Percentiles rank a stretch among this genome's conserved stretches.
Evolutionary conservation across 192 early-diverging fungal species (phyloP).

Genomic region (Coemansia sp.): DNA sequence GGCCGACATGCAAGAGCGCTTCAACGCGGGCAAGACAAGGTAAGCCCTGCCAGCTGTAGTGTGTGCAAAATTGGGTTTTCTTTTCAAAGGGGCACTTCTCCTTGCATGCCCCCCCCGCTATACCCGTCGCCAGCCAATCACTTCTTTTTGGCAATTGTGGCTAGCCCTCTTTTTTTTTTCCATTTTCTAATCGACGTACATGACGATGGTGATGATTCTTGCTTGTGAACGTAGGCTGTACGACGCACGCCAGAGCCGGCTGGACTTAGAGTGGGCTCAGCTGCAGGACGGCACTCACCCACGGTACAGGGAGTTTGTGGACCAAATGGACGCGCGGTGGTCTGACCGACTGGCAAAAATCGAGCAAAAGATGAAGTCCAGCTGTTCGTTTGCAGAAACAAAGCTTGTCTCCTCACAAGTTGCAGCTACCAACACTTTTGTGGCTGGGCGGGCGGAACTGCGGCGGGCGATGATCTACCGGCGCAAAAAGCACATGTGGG

Average conservation of each 20-base stretch:
- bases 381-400: constrained; percentile 16
- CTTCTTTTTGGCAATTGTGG: background rate
- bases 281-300: constrained; percentile 42
- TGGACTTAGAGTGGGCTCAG: constrained; percentile 41
- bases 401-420: constrained; percentile 16
- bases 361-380: constrained; percentile 20
- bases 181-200: background rate
- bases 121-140: constrained; percentile 2
- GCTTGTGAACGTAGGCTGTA: constrained; percentile 23
- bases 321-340: constrained; percentile 44
- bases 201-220: background rate
- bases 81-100: no score
- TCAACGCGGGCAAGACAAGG: constrained; percentile 32
- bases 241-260: constrained; percentile 39
- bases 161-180: background rate
- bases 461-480: constrained; percentile 30
- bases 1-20: constrained; percentile 39
- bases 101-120: constrained; percentile 4
- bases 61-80: no score
- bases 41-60: constrained; percentile 9
- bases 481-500: constrained; percentile 39
- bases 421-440: constrained; percentile 17
- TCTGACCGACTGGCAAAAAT: constrained; percentile 28
- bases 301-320: constrained; percentile 33
- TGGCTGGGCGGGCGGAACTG: constrained; percentile 19